phyloP scores from a whole-genome alignment of 352 stramenopile species.

The Aphanomyces cochlioides region DNA sequence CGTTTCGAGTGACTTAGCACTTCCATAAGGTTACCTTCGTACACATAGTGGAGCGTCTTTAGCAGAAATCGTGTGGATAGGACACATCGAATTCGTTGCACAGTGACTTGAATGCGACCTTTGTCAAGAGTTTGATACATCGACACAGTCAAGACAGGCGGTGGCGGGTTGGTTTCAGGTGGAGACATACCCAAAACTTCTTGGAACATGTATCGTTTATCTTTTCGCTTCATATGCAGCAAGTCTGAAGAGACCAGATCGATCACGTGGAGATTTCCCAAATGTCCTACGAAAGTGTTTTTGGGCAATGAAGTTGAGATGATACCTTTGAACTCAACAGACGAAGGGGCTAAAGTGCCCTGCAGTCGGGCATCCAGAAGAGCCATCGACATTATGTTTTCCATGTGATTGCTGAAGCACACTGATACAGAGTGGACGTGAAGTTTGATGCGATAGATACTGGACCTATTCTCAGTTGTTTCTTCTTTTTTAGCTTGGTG shows the following conservation, averaged over 20 bases:
- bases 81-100: slow-evolving; percentile 18
- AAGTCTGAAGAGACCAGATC: slow-evolving; percentile 41
- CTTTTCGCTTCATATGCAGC: slow-evolving; percentile 25
- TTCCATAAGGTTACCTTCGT: slow-evolving; percentile 26
- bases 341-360: slow-evolving; percentile 31
- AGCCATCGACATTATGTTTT: slow-evolving; percentile 60
- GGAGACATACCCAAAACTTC: slow-evolving; percentile 16
- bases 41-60: slow-evolving; percentile 24
- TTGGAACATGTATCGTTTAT: slow-evolving; percentile 28
- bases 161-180: background rate
- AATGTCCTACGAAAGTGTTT: slow-evolving; percentile 33
- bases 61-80: slow-evolving; percentile 26
- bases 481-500: slow-evolving; percentile 32
- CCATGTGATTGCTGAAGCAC: slow-evolving; percentile 67
- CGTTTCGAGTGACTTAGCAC: background rate
- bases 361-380: slow-evolving; percentile 52
- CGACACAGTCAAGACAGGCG: background rate
- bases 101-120: slow-evolving; percentile 1
- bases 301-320: too few relatives aligned
- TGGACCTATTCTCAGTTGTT: background rate
- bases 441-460: slow-evolving; percentile 33
- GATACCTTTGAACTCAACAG: slow-evolving; percentile 1
- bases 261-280: slow-evolving; percentile 71
- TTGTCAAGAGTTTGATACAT: background rate
- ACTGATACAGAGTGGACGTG: slow-evolving; percentile 72